A percentile compares a stretch with the other conserved stretches of the same genome.
These are phyloP conservation scores for Coprinopsis strossmayeri DNA, from an alignment of 768 basidiomycete genomes.

Conservation along the genomic window DNA sequence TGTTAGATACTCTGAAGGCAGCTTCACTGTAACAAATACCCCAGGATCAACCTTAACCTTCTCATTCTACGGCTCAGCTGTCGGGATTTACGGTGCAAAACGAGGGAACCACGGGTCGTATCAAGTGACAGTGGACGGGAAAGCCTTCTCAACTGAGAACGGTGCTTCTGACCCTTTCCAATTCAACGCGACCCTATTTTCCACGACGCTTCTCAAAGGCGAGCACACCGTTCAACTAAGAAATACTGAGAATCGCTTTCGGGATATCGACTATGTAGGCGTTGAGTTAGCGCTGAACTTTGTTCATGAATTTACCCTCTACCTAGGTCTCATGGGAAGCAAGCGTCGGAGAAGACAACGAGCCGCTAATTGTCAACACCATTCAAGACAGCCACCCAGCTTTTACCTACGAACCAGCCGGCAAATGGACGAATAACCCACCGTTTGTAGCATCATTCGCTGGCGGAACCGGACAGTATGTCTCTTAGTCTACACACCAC, in stretches of 20 bases:
- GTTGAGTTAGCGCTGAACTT: background rate
- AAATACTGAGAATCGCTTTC: slow-evolving; percentile 17
- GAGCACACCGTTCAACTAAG: slow-evolving; percentile 16
- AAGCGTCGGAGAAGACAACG: slow-evolving; percentile 17
- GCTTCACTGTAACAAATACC: slow-evolving; percentile 22
- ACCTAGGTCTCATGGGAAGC: slow-evolving; percentile 16
- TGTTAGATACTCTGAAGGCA: slow-evolving; percentile 12
- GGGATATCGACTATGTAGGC: slow-evolving; percentile 36
- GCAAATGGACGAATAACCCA: slow-evolving; percentile 11
- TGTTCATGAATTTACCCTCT: background rate
- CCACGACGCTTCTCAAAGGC: slow-evolving; percentile 3
- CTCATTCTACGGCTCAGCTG: slow-evolving; percentile 30
- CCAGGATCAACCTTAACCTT: slow-evolving; percentile 23
- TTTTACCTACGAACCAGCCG: slow-evolving; percentile 18
- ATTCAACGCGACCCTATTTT: slow-evolving; percentile 8
- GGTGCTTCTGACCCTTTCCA: slow-evolving; percentile 5
- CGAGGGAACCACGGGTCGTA: slow-evolving; percentile 31
- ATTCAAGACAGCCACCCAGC: slow-evolving; percentile 19
- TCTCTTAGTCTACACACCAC: background rate
- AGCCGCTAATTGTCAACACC: slow-evolving; percentile 18
- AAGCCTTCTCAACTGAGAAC: slow-evolving; percentile 5
- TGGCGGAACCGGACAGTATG: slow-evolving; percentile 14
- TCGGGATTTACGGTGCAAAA: slow-evolving; percentile 34
- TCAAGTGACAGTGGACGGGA: slow-evolving; percentile 19
- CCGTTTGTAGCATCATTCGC: slow-evolving; percentile 10